Conservation (phyloP, 106 monocot species). For the Allium sativum region DNA sequence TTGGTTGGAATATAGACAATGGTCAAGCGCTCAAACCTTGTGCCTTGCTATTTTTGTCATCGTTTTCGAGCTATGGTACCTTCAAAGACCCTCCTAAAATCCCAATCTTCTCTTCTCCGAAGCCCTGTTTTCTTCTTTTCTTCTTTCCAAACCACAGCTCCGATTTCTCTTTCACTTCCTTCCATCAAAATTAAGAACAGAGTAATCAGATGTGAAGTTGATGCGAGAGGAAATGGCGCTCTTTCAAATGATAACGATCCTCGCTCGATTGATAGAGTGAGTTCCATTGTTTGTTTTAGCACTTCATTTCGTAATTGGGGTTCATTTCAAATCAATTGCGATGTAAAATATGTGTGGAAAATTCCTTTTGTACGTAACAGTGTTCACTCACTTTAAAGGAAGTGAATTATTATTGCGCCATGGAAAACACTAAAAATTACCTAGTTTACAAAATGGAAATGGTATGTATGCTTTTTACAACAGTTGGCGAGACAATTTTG, state of each 20-base stretch:
- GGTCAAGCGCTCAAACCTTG: no score
- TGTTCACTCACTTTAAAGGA: no score
- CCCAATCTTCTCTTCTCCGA: not conserved
- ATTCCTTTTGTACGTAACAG: not conserved
- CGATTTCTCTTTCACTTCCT: not conserved
- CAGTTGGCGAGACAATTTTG: no score
- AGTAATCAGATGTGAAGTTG: constrained; percentile 38
- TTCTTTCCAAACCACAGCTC: not conserved
- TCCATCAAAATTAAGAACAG: not conserved
- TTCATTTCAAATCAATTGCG: not conserved
- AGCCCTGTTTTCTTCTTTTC: constrained; percentile 6
- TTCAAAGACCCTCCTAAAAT: not conserved
- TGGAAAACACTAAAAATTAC: not conserved
- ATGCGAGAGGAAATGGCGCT: constrained; percentile 50
- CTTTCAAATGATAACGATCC: constrained; percentile 42
- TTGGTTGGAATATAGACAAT: no score
- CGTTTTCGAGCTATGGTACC: not conserved
- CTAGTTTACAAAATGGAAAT: not conserved
- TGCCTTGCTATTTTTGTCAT: no score
- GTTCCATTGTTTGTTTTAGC: not conserved
- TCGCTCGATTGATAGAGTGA: constrained; percentile 38
- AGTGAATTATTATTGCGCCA: not conserved
- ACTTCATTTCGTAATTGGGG: not conserved
- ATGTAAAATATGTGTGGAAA: not conserved
- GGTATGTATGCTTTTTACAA: not conserved